Evolutionary conservation across 352 stramenopile species (phyloP).

Genomic region (Globisporangium yorkense): DNA sequence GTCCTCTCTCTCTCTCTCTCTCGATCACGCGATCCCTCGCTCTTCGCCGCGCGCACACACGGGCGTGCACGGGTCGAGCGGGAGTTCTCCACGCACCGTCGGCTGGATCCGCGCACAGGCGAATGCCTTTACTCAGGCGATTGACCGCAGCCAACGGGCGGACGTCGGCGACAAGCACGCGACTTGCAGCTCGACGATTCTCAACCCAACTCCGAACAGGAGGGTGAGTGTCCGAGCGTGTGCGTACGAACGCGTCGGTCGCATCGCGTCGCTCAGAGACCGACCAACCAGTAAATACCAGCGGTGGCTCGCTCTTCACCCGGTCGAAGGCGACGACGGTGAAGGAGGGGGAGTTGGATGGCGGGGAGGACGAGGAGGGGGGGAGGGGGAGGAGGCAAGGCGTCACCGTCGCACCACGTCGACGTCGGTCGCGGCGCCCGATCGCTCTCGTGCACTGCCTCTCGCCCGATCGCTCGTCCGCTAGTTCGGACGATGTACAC

Average conservation of each 20-base stretch:
- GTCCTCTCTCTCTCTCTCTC: slow-evolving; percentile 5
- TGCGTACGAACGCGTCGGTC: background rate
- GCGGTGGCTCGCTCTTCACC: background rate
- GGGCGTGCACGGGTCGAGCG: background rate
- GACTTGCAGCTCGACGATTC: background rate
- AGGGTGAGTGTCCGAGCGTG: background rate
- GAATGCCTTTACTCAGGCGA: background rate
- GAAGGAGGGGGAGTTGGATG: slow-evolving; percentile 1
- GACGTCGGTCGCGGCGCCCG: background rate
- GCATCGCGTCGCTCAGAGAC: background rate
- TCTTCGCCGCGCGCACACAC: background rate
- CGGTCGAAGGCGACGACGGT: slow-evolving; percentile 1
- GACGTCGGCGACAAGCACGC: background rate
- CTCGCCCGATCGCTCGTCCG: background rate
- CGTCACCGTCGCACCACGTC: slow-evolving; percentile 6
- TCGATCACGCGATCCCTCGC: slow-evolving; percentile 6
- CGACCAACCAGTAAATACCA: background rate
- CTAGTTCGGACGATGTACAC: slow-evolving; percentile 4
- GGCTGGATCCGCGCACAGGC: slow-evolving; percentile 4
- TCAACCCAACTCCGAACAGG: background rate
- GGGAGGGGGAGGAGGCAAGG: background rate
- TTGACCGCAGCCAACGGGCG: background rate
- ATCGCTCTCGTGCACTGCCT: slow-evolving; percentile 1
- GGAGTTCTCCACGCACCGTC: slow-evolving; percentile 4
- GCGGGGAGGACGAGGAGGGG: background rate